phyloP scores from a whole-genome alignment of 257 asterid species.

The Solanum dulcamara region DNA sequence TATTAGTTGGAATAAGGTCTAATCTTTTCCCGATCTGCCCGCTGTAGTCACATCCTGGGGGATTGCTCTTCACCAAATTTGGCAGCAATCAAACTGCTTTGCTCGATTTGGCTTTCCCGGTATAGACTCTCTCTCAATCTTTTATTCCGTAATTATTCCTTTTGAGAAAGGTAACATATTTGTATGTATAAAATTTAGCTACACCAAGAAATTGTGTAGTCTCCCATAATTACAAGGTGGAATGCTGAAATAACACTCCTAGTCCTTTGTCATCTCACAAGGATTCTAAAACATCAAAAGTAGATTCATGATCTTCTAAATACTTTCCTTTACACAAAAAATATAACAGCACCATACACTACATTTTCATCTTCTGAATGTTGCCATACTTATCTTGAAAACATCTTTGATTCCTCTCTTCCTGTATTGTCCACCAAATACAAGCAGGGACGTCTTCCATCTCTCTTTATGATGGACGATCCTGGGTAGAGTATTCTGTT shows the following conservation, averaged over 20 bases:
- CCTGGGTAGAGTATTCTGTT: neutral
- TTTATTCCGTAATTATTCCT: neutral
- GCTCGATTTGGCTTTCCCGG: constrained; percentile 89
- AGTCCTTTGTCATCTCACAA: neutral
- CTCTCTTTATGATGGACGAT: neutral
- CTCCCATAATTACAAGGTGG: neutral
- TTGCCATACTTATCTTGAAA: neutral
- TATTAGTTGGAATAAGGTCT: neutral
- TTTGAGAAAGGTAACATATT: neutral
- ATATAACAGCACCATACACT: neutral
- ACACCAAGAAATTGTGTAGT: neutral
- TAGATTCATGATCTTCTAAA: neutral
- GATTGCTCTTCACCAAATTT: constrained; percentile 72
- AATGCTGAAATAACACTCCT: neutral
- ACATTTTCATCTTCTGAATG: neutral
- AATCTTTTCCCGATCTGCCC: constrained; percentile 1
- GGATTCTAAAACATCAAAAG: neutral
- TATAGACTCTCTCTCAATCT: constrained; percentile 11
- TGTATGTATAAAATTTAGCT: neutral
- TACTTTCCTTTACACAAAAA: neutral
- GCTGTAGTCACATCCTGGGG: constrained; percentile 79
- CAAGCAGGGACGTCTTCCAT: neutral
- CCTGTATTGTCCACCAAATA: neutral
- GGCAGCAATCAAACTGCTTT: constrained; percentile 84
- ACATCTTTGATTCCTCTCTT: neutral